Base-by-base conservation (phyloP, 2,329 filamentous ascomycete genomes). In the Cytospora piceicola region DNA sequence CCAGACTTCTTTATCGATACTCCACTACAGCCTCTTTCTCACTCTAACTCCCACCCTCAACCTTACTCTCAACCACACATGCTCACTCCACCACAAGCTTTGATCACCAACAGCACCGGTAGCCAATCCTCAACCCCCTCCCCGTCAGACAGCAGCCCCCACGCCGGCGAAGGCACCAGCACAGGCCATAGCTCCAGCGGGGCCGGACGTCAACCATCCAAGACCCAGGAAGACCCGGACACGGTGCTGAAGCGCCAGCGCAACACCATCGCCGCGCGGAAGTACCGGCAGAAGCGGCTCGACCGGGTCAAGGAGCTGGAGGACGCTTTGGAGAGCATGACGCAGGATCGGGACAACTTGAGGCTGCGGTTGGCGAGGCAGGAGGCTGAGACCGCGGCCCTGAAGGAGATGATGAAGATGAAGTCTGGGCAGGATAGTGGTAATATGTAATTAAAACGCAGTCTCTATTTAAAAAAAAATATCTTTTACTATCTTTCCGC, bases 221-320 rank as follows among this genome's bases (percentile, higher is more conserved):
- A 24, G 49, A 62, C 68, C 22, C 69, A 67, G n/a, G 68, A 70
- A 27, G 72, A 75, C 52, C 64, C 68, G 2, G 71, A 73, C 39
- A 58, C 73, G 11, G 20, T 75, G 1, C 63, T 73, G 61, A 89
- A 88, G 75, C 84, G 87, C 27, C 81, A 83, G 67, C 83, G 83
- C 68, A 89, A 90, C 76, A 89, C 85, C 39, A 78, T 88, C 62
- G 87, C 87, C 11, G 87, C 87, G 49, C 81, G 85, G 52, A 83
- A 85, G 59, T 89, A 88, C 74, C 83, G 87, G 24, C 86, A 89
- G 72, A 88, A 87, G 72, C 85, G 86, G 68, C 77, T 88, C 34
- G 86, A 89, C 71, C 83, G 86, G 59, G 83, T 88, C 71, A 72
- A 77, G 58, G 81, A 82, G 68, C 78, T 90, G 22, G 86, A 89